A percentile compares a stretch with the other conserved stretches of the same genome.
These are phyloP conservation scores for Triticum turgidum DNA, from an alignment of 176 grass and related monocot species.

Conservation along the genomic window DNA sequence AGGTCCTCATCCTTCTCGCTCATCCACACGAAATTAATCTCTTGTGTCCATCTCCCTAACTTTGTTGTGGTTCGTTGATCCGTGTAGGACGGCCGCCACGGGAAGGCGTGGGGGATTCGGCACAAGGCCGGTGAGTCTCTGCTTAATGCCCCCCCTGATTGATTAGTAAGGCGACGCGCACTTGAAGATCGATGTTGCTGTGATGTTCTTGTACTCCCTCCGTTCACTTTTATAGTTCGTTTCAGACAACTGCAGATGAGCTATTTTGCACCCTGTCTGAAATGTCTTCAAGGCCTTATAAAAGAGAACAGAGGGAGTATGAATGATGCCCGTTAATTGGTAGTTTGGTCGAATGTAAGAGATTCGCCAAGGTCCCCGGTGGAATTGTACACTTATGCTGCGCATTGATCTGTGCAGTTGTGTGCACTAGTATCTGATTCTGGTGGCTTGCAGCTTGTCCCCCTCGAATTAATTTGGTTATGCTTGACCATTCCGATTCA, in stretches of 20 bases:
- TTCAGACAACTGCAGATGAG: too few species aligned
- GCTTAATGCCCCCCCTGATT: neutral
- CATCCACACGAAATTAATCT: too few species aligned
- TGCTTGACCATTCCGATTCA: neutral
- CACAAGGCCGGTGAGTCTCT: constrained; percentile 73
- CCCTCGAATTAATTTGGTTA: neutral
- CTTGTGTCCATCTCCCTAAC: neutral
- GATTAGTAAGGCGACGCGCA: neutral
- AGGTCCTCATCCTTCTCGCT: constrained; percentile 27
- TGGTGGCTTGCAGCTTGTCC: neutral
- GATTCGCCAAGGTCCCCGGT: neutral
- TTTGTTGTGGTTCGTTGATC: neutral
- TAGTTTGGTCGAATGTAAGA: neutral
- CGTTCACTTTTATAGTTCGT: too few species aligned
- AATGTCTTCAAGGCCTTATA: too few species aligned
- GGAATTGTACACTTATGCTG: neutral
- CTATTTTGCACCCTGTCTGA: too few species aligned
- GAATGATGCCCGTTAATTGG: too few species aligned
- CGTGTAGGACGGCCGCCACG: constrained; percentile 75
- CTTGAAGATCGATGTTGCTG: neutral
- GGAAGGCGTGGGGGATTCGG: constrained; percentile 90
- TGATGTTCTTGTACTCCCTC: too few species aligned
- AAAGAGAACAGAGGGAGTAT: too few species aligned
- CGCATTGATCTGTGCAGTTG: neutral
- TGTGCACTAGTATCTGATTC: neutral